These are phyloP conservation scores for Quercus aquifolioides DNA, from an alignment of 306 rosid genomes.

Conservation along the genomic window DNA sequence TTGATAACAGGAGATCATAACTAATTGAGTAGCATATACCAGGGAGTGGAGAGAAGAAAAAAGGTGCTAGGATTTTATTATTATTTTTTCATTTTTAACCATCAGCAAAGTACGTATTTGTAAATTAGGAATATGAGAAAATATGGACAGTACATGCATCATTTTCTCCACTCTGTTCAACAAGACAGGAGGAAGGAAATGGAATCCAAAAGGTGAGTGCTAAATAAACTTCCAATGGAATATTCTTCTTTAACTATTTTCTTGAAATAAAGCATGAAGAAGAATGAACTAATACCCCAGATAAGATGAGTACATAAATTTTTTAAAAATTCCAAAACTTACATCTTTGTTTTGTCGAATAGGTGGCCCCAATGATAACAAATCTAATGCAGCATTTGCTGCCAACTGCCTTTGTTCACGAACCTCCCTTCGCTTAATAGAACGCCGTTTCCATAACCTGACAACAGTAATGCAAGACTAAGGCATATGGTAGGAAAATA, in stretches of 20 bases:
- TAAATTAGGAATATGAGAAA: neutral
- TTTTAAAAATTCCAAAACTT: slow-evolving; percentile 36
- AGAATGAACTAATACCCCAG: neutral
- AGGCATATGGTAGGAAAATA: slow-evolving; percentile 8
- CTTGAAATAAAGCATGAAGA: neutral
- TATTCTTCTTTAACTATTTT: neutral
- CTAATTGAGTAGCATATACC: slow-evolving; percentile 1
- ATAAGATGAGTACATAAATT: slow-evolving; percentile 10
- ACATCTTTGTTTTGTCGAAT: slow-evolving; percentile 56
- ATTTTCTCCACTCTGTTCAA: neutral
- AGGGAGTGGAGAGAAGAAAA: neutral
- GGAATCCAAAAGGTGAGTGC: neutral
- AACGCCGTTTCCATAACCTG: slow-evolving; percentile 88
- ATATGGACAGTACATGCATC: neutral
- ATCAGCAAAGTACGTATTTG: neutral
- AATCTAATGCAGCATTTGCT: slow-evolving; percentile 69
- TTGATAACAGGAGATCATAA: neutral
- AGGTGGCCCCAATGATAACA: slow-evolving; percentile 75
- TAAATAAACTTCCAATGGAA: neutral
- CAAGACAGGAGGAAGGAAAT: neutral
- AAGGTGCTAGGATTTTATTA: neutral
- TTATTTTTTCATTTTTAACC: neutral
- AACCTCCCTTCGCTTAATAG: slow-evolving; percentile 52
- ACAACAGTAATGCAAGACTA: slow-evolving; percentile 18
- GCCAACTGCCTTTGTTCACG: slow-evolving; percentile 72